Percentiles rank a stretch among this genome's conserved stretches.
Evolutionary conservation across 2,329 filamentous ascomycete species (phyloP).

Genomic region (Ophiostoma himal-ulmi): DNA sequence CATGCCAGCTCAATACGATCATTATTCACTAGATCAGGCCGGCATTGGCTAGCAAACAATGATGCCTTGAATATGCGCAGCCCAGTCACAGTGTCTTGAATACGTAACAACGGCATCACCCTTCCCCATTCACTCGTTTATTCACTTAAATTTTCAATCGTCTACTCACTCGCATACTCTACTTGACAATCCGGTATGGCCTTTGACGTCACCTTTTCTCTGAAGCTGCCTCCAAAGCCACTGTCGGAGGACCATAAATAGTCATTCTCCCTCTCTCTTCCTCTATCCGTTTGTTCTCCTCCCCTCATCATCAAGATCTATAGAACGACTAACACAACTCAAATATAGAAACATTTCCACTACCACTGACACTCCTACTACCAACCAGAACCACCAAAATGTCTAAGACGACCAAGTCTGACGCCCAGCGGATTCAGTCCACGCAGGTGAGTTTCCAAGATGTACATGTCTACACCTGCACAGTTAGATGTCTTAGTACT

Average conservation of each 20-base stretch:
- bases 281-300: background rate
- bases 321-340: background rate
- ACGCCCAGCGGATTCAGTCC: background rate
- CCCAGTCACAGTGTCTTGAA: background rate
- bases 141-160: background rate
- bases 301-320: background rate
- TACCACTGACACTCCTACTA: background rate
- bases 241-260: background rate
- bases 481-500: background rate
- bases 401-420: background rate
- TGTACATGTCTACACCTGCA: background rate
- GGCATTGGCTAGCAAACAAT: background rate
- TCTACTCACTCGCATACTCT: background rate
- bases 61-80: background rate
- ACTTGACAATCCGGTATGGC: background rate
- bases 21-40: background rate
- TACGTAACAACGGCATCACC: background rate
- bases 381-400: background rate
- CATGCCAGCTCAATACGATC: background rate
- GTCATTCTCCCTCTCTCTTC: background rate
- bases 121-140: background rate
- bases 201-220: background rate
- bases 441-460: background rate
- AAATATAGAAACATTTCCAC: background rate
- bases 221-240: background rate